Conservation (phyloP, 768 basidiomycete species). For the Pleurotus eryngii region DNA sequence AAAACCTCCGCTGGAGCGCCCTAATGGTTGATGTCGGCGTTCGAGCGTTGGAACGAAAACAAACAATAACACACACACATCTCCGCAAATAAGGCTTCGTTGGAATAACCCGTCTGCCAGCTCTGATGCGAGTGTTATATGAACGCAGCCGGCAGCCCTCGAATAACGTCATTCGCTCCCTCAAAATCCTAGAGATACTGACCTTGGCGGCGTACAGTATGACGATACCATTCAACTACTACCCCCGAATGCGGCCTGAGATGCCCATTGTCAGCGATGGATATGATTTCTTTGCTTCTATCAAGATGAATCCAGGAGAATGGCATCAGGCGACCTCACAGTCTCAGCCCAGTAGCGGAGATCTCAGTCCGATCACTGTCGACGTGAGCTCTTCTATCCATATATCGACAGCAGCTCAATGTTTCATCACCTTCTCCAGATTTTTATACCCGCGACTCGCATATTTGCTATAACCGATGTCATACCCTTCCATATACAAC, state of each 20-base stretch:
- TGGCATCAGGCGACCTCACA: constrained; percentile 12
- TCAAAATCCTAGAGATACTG: not conserved
- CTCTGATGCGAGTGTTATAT: too few species aligned
- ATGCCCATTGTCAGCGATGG: constrained; percentile 2
- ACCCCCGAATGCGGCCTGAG: constrained; percentile 10
- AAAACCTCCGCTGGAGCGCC: too few species aligned
- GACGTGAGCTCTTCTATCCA: not conserved
- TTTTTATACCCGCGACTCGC: constrained; percentile 57
- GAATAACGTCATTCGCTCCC: not conserved
- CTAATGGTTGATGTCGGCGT: too few species aligned
- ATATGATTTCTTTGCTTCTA: constrained; percentile 2
- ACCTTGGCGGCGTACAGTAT: constrained; percentile 7
- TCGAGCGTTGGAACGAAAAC: too few species aligned
- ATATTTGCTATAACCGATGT: constrained; percentile 53
- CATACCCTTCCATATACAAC: constrained; percentile 66
- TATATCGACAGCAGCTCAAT: not conserved
- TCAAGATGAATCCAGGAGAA: constrained; percentile 12
- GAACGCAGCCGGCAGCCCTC: too few species aligned
- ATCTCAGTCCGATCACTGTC: not conserved
- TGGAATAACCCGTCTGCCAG: too few species aligned
- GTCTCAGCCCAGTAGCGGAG: constrained; percentile 4
- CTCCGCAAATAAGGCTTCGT: too few species aligned
- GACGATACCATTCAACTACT: constrained; percentile 10
- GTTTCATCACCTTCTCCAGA: constrained; percentile 37
- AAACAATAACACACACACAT: too few species aligned